Evolutionary conservation across 2,329 filamentous ascomycete genomes (phyloP), one percentile per base, ranked within the genome.

Genomic region (Venturia asperata): DNA sequence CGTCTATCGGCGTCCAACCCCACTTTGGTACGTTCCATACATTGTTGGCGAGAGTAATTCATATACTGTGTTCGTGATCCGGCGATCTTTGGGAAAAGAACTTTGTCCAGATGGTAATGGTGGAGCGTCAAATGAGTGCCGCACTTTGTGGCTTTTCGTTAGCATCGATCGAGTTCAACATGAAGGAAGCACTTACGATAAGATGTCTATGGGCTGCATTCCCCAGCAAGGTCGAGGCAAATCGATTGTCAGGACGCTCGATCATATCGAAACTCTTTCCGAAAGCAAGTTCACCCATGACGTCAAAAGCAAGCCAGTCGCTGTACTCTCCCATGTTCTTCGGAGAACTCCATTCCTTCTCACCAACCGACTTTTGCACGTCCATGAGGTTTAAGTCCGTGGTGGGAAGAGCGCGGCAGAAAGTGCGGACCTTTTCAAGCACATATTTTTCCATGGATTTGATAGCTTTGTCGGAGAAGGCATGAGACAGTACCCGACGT

Each of bases 201-300:
- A 77, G 72, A 72, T 80, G 78, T 34, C 79, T 70, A 67, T 79
- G 75, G 13, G 78, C 77, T 13, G 79, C 78, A 66, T 77, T 75
- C 5, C 77, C 75, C 0, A 80, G 74, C 63, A 80, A 66, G 34
- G 76, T 71, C 11, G 77, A 77, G 30, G 77, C 77, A 66, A 76
- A 74, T 19, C 79, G 71, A 66, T 80, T 78, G 41, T 68, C 69
- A 5, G 73, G 72, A 19, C 74, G 72, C 67, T 76, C 74, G 64
- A 80, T 68, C 76, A 78, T 77, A 41, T 74, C 73, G 68, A 81
- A 78, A 52, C 77, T 71, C 68, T 79, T 77, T 2, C 77, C 77
- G 68, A 80, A 78, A 34, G 75, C 76, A 24, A 81, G 68, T 66
- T 81, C 79, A 15, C 79, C 79, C 77, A 83, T 82, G 65, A 83